phyloP scores from a whole-genome alignment of 202 grass and related monocot genomes.

The Brachypodium distachyon region DNA sequence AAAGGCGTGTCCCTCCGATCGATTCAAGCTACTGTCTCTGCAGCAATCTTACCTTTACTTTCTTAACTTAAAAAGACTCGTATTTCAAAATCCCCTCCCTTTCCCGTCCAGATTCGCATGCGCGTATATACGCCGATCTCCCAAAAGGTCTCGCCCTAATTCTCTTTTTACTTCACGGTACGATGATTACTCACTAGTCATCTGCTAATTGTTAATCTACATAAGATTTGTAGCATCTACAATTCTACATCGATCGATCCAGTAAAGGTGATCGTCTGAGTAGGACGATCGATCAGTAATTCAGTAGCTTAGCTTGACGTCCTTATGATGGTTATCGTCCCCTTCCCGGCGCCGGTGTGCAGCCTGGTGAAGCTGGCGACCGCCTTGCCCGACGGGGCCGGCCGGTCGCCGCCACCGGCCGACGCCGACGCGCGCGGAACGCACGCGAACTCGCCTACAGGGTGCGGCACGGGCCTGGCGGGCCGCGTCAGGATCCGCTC shows the following conservation, averaged over 20 bases:
- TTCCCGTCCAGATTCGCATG: not conserved
- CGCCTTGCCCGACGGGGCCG: slow-evolving; percentile 63
- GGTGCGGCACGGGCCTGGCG: slow-evolving; percentile 61
- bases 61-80: not conserved
- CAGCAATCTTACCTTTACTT: not conserved
- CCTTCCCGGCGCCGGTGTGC: slow-evolving; percentile 57
- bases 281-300: not conserved
- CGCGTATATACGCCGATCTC: not conserved
- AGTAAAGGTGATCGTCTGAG: not conserved
- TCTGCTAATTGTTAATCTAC: not conserved
- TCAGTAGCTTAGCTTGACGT: slow-evolving; percentile 42
- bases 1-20: not conserved
- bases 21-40: not conserved
- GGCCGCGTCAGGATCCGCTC: slow-evolving; percentile 57
- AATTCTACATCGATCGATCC: too few relatives aligned
- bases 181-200: not conserved
- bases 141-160: not conserved
- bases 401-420: slow-evolving; percentile 4
- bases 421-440: slow-evolving; percentile 24
- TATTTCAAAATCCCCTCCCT: not conserved
- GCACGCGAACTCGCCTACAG: slow-evolving; percentile 67
- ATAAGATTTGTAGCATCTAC: not conserved
- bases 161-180: not conserved
- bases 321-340: slow-evolving; percentile 76
- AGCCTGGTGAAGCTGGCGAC: slow-evolving; percentile 70